Conservation (phyloP, 2,329 filamentous ascomycete species). For the Calonectria multiphialidica region DNA sequence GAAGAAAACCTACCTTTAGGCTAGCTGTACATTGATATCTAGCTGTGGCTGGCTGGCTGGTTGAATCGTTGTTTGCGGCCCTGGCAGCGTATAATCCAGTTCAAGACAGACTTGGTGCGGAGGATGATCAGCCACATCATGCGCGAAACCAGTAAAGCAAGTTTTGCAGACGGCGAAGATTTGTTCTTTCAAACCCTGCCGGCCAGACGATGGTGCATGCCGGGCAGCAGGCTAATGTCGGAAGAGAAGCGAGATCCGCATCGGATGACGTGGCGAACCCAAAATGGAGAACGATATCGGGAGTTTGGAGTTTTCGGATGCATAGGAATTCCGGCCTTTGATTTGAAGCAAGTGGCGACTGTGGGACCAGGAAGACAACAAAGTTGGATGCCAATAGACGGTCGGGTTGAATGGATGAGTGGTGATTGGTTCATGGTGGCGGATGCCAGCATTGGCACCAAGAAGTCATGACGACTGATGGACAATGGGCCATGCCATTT, state of each 20-base stretch:
- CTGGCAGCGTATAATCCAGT: too few relatives aligned
- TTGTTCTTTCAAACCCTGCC: not conserved
- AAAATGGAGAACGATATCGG: constrained; percentile 21
- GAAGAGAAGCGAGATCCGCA: not conserved
- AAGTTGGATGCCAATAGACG: not conserved
- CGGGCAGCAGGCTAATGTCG: not conserved
- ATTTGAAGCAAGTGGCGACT: constrained; percentile 16
- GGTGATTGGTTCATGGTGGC: constrained; percentile 24
- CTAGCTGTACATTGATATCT: not conserved
- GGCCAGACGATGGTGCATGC: not conserved
- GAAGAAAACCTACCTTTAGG: constrained; percentile 95
- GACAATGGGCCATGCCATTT: not conserved
- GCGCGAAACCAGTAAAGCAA: not conserved
- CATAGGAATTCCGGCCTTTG: constrained; percentile 7
- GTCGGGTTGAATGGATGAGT: not conserved
- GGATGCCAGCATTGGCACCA: not conserved
- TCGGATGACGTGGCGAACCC: constrained; percentile 1
- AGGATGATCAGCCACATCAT: not conserved
- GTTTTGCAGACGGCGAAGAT: not conserved
- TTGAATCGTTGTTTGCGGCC: not conserved
- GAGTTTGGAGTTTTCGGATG: constrained; percentile 41
- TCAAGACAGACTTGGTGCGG: not conserved
- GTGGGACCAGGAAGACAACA: not conserved
- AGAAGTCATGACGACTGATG: not conserved
- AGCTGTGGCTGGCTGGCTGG: not conserved